A percentile compares a stretch with the other conserved stretches of the same genome.
Evolutionary conservation across 495 filamentous ascomycete genomes (phyloP).

Genomic region (Haplographium delicatum): DNA sequence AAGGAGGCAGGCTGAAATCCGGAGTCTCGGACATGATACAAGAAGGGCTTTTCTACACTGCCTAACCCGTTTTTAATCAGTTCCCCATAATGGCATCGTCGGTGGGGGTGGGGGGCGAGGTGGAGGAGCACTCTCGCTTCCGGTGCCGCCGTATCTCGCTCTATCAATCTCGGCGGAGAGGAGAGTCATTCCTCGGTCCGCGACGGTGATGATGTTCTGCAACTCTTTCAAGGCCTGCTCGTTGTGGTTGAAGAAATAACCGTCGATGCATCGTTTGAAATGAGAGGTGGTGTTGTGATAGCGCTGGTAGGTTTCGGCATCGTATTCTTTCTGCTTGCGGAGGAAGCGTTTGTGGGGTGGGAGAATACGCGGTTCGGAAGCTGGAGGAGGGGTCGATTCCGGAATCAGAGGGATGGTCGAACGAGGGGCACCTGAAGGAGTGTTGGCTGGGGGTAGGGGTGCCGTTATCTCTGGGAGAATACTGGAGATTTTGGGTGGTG

Average conservation of each 20-base stretch:
- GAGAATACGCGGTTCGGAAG: neutral
- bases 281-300: slow-evolving; percentile 23
- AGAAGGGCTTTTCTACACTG: too few species aligned
- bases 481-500: neutral
- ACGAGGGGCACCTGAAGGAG: neutral
- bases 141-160: slow-evolving; percentile 7
- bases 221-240: slow-evolving; percentile 19
- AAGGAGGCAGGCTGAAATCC: too few species aligned
- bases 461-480: neutral
- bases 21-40: too few species aligned
- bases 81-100: too few species aligned
- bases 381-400: neutral
- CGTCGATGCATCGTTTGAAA: slow-evolving; percentile 24
- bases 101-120: too few species aligned
- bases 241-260: slow-evolving; percentile 25
- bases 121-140: too few species aligned
- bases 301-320: slow-evolving; percentile 19
- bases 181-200: slow-evolving; percentile 24
- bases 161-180: slow-evolving; percentile 21
- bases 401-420: neutral
- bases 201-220: slow-evolving; percentile 21
- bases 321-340: slow-evolving; percentile 9
- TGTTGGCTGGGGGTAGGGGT: neutral
- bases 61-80: too few species aligned
- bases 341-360: neutral